These are phyloP conservation scores for Peronospora belbahrii DNA, from an alignment of 352 stramenopile genomes.

Conservation along the genomic window DNA sequence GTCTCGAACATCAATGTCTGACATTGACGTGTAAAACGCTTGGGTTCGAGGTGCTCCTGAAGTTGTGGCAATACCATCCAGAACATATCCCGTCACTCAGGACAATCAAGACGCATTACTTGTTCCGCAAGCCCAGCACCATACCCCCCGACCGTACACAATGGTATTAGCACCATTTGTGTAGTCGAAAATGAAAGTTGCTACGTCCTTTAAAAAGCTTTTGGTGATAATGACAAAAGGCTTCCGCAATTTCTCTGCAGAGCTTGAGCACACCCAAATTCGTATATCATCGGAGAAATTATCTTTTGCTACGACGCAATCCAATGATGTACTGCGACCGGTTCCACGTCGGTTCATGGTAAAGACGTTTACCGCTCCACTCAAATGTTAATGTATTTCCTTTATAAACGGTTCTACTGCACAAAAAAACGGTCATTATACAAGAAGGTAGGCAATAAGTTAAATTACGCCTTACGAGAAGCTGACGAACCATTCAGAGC, in stretches of 20 bases:
- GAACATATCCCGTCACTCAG: slow-evolving; percentile 36
- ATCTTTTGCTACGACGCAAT: slow-evolving; percentile 37
- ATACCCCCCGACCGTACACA: slow-evolving; percentile 43
- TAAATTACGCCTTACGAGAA: slow-evolving; percentile 14
- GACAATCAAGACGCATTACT: slow-evolving; percentile 37
- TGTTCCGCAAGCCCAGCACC: slow-evolving; percentile 40
- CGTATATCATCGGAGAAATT: slow-evolving; percentile 22
- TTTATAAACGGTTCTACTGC: too few species aligned
- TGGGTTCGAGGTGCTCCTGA: slow-evolving; percentile 29
- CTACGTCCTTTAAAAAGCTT: slow-evolving; percentile 28
- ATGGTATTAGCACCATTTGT: slow-evolving; percentile 19
- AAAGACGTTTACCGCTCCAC: slow-evolving; percentile 39
- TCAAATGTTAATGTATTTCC: slow-evolving; percentile 17
- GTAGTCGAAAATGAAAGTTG: slow-evolving; percentile 28
- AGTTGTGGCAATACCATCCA: slow-evolving; percentile 39
- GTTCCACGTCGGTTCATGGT: slow-evolving; percentile 51
- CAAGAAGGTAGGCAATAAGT: too few species aligned
- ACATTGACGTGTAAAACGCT: slow-evolving; percentile 29
- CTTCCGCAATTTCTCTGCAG: slow-evolving; percentile 36
- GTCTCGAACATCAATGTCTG: slow-evolving; percentile 31
- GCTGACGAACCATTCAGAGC: slow-evolving; percentile 24
- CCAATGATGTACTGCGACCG: slow-evolving; percentile 31
- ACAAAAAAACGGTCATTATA: neutral
- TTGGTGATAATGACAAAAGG: slow-evolving; percentile 42
- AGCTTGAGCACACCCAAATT: slow-evolving; percentile 31